Base-by-base conservation (phyloP, 129 eudicot species). In the Logfia minima region DNA sequence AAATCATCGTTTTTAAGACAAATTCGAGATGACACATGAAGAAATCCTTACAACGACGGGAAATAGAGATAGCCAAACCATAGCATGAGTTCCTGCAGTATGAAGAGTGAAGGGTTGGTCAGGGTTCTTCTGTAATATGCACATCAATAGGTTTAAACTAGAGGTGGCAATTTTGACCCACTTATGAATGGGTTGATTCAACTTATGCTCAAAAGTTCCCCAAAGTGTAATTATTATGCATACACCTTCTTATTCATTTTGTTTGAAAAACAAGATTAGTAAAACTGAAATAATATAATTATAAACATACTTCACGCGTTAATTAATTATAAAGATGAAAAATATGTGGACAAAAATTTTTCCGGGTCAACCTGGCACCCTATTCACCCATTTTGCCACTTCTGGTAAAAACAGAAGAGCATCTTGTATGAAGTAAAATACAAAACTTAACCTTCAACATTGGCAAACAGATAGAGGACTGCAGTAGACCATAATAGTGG, bases 401-500 rank as follows among this genome's bases (percentile, higher is more conserved):
- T 65, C 41, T 8, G 18, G 61, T 70, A 26, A n/a, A 69, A 78
- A 29, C 23, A 67, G 29, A 24, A 67, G 11, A 69, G 34, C 60
- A 24, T 77, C 35, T 31, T 8, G 52, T 19, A 66, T 34, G 52
- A 74, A 56, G 45, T 16, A 66, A 61, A 62, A 9, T 19, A 13
- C 22, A 43, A 65, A 64, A 71, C 67, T 83, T 70, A 62, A 91
- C 98, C 92, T 48, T 89, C 79, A 26, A 91, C 96, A 26, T 95
- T 89, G 26, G 93, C 80, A 71, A 92, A 91, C 77, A 91, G 87
- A 85, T 79, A 95, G 77, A 89, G 34, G 76, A 95, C 93, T 24
- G 94, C 91, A 52, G 92, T 80, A 63, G 88, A 61, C 99, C 99
- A 95, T 65, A 94, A 70, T 56, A 91, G 31, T 3, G 99, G 96